A percentile compares a stretch with the other conserved stretches of the same genome.
These are phyloP conservation scores for Melanomma pulvis-pyrius DNA, from an alignment of 495 filamentous ascomycete genomes.

Conservation along the genomic window DNA sequence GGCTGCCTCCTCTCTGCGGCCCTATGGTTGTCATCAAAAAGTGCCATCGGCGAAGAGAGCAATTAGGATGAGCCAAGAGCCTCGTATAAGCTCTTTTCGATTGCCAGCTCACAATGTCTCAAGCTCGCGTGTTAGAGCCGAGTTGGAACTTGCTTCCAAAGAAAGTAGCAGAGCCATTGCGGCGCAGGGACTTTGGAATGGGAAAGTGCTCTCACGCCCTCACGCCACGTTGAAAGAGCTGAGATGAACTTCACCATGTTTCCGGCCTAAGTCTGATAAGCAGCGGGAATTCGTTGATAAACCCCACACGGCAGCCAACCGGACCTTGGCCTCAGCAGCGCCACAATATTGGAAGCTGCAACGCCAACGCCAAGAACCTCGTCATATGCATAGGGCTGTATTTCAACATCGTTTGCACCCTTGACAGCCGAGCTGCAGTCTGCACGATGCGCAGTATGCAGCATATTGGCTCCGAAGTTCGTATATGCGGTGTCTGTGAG, in stretches of 20 bases:
- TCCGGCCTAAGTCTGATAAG: neutral
- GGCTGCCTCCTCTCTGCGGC: neutral
- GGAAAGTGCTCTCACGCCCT: neutral
- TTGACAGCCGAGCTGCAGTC: neutral
- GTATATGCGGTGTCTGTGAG: neutral
- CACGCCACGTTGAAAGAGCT: conserved; percentile 8
- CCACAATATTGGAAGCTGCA: conserved; percentile 26
- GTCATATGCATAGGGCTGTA: neutral
- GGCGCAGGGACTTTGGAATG: neutral
- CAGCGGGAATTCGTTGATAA: neutral
- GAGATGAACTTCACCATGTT: conserved; percentile 13
- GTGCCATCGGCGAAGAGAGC: neutral
- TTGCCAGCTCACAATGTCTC: neutral
- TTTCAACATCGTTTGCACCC: neutral
- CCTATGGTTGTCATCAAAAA: neutral
- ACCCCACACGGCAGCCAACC: conserved; percentile 12
- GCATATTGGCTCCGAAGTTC: neutral
- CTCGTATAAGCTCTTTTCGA: neutral
- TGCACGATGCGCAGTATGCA: neutral
- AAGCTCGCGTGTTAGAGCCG: neutral
- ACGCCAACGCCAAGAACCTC: conserved; percentile 3
- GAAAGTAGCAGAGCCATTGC: neutral
- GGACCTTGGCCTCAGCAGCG: conserved; percentile 7
- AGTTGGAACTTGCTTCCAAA: neutral
- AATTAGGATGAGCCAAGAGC: neutral